Evolutionary conservation across 2,329 filamentous ascomycete genomes (phyloP).

Genomic region (Pestalotiopsis sp.): DNA sequence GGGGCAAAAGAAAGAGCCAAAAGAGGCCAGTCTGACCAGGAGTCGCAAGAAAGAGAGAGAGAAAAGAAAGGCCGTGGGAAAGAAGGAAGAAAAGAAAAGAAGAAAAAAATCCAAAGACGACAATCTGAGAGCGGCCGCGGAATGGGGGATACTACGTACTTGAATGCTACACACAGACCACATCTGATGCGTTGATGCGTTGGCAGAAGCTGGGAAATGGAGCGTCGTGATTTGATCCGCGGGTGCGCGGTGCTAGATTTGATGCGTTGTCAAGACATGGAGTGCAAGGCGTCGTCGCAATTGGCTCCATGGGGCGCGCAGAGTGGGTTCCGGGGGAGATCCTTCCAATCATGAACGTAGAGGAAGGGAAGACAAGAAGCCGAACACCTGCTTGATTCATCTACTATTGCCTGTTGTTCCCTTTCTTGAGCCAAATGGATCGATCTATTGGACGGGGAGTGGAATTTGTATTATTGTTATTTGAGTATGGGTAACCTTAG

Average conservation of each 20-base stretch:
- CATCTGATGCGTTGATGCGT: conserved; percentile 35
- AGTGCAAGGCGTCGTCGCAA: conserved; percentile 12
- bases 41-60: background rate
- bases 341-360: conserved; percentile 2
- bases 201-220: conserved; percentile 25
- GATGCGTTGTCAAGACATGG: conserved; percentile 11
- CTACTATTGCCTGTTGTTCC: conserved; percentile 10
- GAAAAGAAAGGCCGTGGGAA: conserved; percentile 14
- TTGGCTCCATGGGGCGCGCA: conserved; percentile 23
- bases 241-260: conserved; percentile 24
- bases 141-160: conserved; percentile 19
- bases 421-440: background rate
- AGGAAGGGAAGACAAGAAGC: background rate
- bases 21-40: background rate
- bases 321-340: conserved; percentile 2
- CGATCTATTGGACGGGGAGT: no score
- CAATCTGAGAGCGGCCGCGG: conserved; percentile 20
- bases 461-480: no score
- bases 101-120: background rate
- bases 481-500: no score
- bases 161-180: conserved; percentile 32
- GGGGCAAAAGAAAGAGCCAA: background rate
- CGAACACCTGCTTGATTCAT: no score
- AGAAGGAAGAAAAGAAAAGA: conserved; percentile 10
- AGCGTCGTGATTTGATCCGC: conserved; percentile 25